Evolutionary conservation across 139 green algal genomes (phyloP), one percentile per base, ranked within the genome.

Genomic region (Klebsormidium nitens): DNA sequence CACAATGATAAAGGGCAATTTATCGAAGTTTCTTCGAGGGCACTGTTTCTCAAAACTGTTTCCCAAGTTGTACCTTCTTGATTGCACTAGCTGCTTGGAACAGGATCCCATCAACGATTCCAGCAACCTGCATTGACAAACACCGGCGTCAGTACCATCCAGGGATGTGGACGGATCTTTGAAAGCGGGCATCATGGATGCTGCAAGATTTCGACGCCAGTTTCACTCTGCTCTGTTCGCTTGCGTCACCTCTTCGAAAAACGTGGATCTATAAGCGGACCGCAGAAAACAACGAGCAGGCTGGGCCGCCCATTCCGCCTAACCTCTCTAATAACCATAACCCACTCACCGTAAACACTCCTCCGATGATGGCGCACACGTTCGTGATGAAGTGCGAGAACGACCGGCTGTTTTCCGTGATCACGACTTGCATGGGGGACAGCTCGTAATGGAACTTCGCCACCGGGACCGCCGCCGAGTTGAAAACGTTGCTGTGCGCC

Each of bases 321-420:
- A 19, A 52, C 17, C 17, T 28, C 44, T 17, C 17, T 19, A 28
- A 19, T 19, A 17, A 28, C 19, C 17, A 52, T 17, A 19, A 52
- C 2, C 67, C 66, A 1, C 64, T 55, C 14, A 85, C 80, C 47
- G 75, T 83, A 46, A 82, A 85, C 26, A 85, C 80, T 14, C 80
- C 80, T 11, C 80, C 80, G 19, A 85, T 65, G 79, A 85, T 85
- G 36, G 80, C 80, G 52, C 78, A 85, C 6, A 81, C 31, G 37
- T 75, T 81, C 3, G 78, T 85, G 34, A 85, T 72, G 61, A 85
- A 85, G 50, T 83, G 58, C n/a, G 64, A 81, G 57, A 85, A 79
- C 23, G 55, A 58, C 17, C 39, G 36, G 42, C 66, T 69, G 26
- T 79, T 63, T 37, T 85, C 80, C 28, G 14, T 62, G 3, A 86